These are phyloP conservation scores for Saccharum spontaneum DNA, from an alignment of 176 grass and related monocot species.

Conservation along the genomic window DNA sequence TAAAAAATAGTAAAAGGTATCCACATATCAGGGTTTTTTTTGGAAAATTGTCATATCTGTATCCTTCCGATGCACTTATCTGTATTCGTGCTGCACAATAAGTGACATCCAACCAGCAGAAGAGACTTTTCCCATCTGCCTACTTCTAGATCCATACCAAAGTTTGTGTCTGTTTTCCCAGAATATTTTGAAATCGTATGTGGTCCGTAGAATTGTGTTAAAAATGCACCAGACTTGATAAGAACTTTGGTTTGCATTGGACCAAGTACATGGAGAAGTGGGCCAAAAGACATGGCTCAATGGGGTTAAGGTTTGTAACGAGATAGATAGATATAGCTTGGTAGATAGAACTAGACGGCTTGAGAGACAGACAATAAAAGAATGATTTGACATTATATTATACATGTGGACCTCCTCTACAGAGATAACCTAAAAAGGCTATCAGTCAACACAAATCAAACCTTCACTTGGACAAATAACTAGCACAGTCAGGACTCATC, in stretches of 20 bases:
- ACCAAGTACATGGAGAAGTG: neutral
- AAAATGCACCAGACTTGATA: neutral
- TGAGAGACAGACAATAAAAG: neutral
- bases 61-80: neutral
- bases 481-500: neutral
- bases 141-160: neutral
- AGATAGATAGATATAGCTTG: neutral
- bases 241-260: neutral
- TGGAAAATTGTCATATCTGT: neutral
- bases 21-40: neutral
- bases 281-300: neutral
- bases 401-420: neutral
- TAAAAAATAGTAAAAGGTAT: neutral
- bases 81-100: neutral
- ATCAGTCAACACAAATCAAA: neutral
- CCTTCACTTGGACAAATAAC: neutral
- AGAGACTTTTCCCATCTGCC: neutral
- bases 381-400: neutral
- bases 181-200: neutral
- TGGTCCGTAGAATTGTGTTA: neutral
- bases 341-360: neutral
- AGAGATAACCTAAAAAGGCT: neutral
- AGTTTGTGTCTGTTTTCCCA: neutral
- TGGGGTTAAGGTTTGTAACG: neutral
- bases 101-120: neutral